Evolutionary conservation across 2,329 filamentous ascomycete genomes (phyloP).

Genomic region (Paracamarosporium sp.): DNA sequence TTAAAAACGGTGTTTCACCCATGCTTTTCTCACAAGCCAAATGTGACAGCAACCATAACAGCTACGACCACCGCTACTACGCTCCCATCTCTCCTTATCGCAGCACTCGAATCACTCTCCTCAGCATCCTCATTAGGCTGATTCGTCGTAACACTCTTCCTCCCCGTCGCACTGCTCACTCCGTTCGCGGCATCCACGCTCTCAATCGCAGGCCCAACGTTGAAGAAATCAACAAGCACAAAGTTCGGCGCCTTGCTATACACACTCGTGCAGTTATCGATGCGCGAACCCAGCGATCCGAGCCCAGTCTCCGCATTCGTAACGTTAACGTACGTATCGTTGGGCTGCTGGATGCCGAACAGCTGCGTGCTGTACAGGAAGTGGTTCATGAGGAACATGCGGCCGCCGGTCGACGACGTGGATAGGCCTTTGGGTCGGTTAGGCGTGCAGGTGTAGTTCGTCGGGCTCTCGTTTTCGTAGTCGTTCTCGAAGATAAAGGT

Average conservation of each 20-base stretch:
- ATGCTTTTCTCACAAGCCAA: constrained; percentile 24
- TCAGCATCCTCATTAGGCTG: constrained; percentile 15
- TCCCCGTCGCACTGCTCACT: constrained; percentile 44
- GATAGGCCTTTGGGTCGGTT: constrained; percentile 66
- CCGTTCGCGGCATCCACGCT: constrained; percentile 76
- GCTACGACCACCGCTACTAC: constrained; percentile 38
- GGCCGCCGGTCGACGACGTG: constrained; percentile 58
- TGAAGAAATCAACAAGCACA: constrained; percentile 81
- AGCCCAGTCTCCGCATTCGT: constrained; percentile 70
- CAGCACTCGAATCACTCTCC: constrained; percentile 14
- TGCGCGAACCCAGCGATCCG: constrained; percentile 57
- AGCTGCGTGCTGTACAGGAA: constrained; percentile 70
- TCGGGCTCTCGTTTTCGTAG: constrained; percentile 67
- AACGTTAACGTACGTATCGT: constrained; percentile 60
- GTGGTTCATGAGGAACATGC: constrained; percentile 80
- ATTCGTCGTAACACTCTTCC: constrained; percentile 30
- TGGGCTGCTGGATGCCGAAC: constrained; percentile 46
- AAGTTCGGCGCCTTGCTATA: constrained; percentile 73
- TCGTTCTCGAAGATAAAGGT: constrained; percentile 74
- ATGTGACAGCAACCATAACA: constrained; percentile 35
- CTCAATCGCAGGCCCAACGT: constrained; percentile 72
- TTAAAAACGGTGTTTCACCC: neutral
- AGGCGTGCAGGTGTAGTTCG: constrained; percentile 75
- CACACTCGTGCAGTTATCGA: constrained; percentile 57
- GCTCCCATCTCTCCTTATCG: constrained; percentile 23